Base-by-base conservation (phyloP, 2,329 filamentous ascomycete genomes). In the Aureobasidium lini region DNA sequence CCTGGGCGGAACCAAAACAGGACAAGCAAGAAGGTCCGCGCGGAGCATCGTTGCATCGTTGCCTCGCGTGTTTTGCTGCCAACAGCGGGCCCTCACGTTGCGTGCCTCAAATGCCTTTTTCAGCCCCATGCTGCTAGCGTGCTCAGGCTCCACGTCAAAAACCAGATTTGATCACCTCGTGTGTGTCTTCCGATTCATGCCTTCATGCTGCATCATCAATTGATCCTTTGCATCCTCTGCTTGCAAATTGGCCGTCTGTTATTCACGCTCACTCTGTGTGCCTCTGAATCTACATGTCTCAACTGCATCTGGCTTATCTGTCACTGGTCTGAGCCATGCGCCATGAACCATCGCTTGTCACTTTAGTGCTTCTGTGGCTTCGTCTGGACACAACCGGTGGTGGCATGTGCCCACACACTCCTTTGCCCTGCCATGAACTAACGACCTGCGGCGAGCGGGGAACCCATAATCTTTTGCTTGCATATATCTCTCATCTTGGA, bases 1-100 rank as follows among this genome's bases (percentile, higher is more conserved):
- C 37, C 53, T 47, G 29, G 42, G 18, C 60, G 65, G 37, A 3
- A 39, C 59, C 23, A 23, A 23, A 23, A 23, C 10, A 36, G 13
- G 13, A 36, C 34, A 36, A 13, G 40, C 37, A 7, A 44, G 9
- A 36, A 49, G 47, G 47, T 37, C 57, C 63, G 8, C 57, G 65
- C 34, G 64, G 67, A 62, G 62, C 65, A 29, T 23, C 23, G 23
- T 23, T 23, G 23, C 23, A 70, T 67, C 50, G 23, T 54, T 34
- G 50, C 39, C 44, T 54, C 40, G 40, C 52, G 40, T 57, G 36
- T 52, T 31, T 50, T 11, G 48, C 31, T 57, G 52, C 42, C 40
- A 46, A 44, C 52, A 44, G 36, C 36, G 48, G 36, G 15, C 9
- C 23, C 37, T 37, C 34, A 28, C 50, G 37, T 57, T 46, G 40